These are phyloP conservation scores for Scenedesmus sp. DNA, from an alignment of 163 green algal genomes.

Conservation along the genomic window DNA sequence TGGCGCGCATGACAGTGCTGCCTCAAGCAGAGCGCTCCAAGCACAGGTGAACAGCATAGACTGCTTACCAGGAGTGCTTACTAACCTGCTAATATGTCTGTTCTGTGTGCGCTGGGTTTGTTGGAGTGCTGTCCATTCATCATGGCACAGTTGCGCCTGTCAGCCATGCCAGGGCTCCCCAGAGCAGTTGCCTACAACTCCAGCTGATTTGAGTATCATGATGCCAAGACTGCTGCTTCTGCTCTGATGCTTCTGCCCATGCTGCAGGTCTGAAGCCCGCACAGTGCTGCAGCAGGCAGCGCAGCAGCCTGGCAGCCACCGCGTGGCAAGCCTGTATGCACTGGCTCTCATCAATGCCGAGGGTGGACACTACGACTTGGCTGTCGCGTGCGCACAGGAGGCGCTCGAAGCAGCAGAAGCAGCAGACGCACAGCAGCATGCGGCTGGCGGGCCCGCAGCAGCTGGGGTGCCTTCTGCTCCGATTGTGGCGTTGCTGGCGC, in stretches of 20 bases:
- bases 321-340: conserved; percentile 45
- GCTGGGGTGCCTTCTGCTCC: conserved; percentile 1
- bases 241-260: neutral
- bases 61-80: neutral
- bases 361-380: conserved; percentile 9
- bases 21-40: conserved; percentile 52
- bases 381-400: neutral
- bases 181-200: neutral
- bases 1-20: conserved; percentile 43
- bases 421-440: neutral
- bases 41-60: conserved; percentile 19
- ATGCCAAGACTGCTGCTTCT: neutral
- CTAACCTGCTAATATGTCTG: neutral
- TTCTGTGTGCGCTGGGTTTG: neutral
- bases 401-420: conserved; percentile 30
- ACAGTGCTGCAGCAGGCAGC: conserved; percentile 36
- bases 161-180: neutral
- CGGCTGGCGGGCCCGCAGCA: neutral
- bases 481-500: conserved; percentile 48
- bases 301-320: conserved; percentile 19
- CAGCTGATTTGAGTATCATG: neutral
- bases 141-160: too few species aligned
- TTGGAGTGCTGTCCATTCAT: neutral
- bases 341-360: conserved; percentile 53
- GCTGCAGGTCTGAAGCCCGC: conserved; percentile 51